These are phyloP conservation scores for Eucalyptus decipiens DNA, from an alignment of 345 rosid genomes.

Conservation along the genomic window DNA sequence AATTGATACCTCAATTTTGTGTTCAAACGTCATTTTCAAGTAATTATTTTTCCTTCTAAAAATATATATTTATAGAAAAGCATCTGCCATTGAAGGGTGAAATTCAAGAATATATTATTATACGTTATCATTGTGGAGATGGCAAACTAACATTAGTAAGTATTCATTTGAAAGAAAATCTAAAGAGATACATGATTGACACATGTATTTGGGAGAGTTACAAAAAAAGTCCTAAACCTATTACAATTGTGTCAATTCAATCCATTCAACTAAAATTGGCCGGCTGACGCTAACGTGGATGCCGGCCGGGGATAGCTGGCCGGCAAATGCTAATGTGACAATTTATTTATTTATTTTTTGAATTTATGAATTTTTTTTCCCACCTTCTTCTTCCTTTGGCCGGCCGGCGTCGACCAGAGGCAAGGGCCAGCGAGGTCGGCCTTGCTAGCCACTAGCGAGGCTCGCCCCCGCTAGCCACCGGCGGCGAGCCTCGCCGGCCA, in stretches of 20 bases:
- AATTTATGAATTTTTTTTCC: no score
- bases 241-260: no score
- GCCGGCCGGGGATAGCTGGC: fast-evolving
- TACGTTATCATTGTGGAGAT: neutral
- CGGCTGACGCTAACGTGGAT: fast-evolving
- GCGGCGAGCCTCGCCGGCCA: fast-evolving
- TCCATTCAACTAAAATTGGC: no score
- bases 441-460: fast-evolving
- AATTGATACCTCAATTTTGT: neutral
- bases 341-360: no score
- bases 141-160: neutral
- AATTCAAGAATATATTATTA: no score
- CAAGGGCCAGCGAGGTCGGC: no score
- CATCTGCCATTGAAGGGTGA: no score
- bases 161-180: neutral
- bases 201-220: neutral
- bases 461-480: fast-evolving
- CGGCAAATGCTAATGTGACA: no score
- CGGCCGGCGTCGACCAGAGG: fast-evolving
- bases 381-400: no score
- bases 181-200: neutral
- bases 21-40: neutral
- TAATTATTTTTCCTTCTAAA: neutral
- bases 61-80: no score
- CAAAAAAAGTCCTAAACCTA: fast-evolving